phyloP scores from a whole-genome alignment of 75 land plant species.

The Selaginella tamariscina region DNA sequence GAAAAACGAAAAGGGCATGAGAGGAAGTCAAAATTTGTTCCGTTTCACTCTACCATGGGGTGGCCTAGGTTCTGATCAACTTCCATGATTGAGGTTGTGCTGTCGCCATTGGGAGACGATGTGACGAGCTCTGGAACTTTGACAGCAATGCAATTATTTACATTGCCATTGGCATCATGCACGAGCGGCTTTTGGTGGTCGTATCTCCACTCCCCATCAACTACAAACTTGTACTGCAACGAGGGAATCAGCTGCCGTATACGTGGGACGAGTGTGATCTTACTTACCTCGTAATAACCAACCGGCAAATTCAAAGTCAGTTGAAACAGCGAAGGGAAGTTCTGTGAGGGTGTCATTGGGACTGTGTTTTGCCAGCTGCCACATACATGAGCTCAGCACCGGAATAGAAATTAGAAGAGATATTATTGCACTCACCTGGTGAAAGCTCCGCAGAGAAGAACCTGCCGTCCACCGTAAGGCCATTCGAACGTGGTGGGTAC shows the following conservation, averaged over 20 bases:
- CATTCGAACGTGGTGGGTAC: constrained; percentile 62
- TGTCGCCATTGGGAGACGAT: constrained; percentile 19
- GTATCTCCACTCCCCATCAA: constrained; percentile 90
- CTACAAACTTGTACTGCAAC: constrained; percentile 82
- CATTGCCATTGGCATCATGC: constrained; percentile 49
- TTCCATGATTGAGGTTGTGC: constrained; percentile 48
- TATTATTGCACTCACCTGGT: constrained; percentile 59
- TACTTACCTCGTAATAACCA: constrained; percentile 70
- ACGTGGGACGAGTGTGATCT: background rate
- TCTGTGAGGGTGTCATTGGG: constrained; percentile 76
- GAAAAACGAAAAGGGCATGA: background rate
- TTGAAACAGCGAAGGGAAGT: constrained; percentile 75
- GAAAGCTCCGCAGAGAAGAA: constrained; percentile 60
- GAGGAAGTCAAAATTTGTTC: background rate
- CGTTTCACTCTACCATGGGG: background rate
- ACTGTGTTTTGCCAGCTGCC: constrained; percentile 65
- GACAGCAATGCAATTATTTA: constrained; percentile 51
- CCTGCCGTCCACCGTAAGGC: constrained; percentile 77
- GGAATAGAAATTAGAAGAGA: background rate
- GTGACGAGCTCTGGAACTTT: constrained; percentile 13
- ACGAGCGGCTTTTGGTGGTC: constrained; percentile 51
- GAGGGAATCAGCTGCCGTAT: background rate
- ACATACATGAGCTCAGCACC: background rate
- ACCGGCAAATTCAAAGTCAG: constrained; percentile 47
- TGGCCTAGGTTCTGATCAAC: constrained; percentile 36